Evolutionary conservation across 352 stramenopile species (phyloP).

Genomic region (Globisporangium rhizosaccharum): DNA sequence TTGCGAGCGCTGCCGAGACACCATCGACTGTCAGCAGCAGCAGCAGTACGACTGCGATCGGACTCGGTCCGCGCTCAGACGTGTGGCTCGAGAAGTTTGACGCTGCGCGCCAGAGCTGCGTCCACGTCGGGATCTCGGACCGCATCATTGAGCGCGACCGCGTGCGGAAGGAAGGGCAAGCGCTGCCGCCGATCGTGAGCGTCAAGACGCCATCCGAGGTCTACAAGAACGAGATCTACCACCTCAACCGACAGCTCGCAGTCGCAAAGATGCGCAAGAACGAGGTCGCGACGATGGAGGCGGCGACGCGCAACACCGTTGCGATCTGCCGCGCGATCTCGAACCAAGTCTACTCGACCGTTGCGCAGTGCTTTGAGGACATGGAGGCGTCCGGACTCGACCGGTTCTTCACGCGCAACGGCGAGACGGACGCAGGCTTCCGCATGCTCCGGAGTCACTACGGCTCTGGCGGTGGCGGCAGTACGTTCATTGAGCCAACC

Average conservation of each 20-base stretch:
- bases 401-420: conserved; percentile 37
- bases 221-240: conserved; percentile 61
- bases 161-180: conserved; percentile 11
- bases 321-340: conserved; percentile 44
- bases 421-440: conserved; percentile 54
- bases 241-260: conserved; percentile 39
- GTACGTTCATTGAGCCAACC: conserved; percentile 36
- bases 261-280: conserved; percentile 39
- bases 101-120: conserved; percentile 54
- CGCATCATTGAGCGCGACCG: conserved; percentile 51
- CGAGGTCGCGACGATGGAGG: conserved; percentile 52
- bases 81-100: conserved; percentile 45
- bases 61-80: conserved; percentile 1
- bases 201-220: conserved; percentile 52
- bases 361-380: conserved; percentile 54
- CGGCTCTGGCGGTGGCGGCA: conserved; percentile 21
- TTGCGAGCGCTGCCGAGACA: conserved; percentile 19
- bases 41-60: not conserved
- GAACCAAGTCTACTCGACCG: conserved; percentile 35
- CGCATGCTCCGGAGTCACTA: conserved; percentile 65
- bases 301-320: conserved; percentile 59
- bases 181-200: conserved; percentile 27
- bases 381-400: conserved; percentile 30
- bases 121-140: conserved; percentile 67
- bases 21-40: not conserved